Percentiles rank a stretch among this genome's conserved stretches.
Conservation (phyloP, 768 basidiomycete genomes). For the Boletus huronensis region DNA sequence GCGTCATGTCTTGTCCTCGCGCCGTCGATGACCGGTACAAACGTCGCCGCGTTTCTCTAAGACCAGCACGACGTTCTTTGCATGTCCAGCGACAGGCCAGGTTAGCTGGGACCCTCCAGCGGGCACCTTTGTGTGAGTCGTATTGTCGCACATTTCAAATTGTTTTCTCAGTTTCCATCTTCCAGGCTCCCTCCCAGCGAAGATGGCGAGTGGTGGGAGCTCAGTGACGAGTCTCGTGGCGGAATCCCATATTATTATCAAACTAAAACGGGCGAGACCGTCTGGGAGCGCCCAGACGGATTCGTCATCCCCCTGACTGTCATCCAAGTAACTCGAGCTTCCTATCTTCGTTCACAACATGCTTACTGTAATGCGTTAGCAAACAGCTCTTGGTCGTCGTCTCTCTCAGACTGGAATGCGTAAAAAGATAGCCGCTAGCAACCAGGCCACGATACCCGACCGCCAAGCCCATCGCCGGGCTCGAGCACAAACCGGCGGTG, state of each 20-base stretch:
- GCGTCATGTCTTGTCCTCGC: constrained; percentile 26
- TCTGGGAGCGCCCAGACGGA: constrained; percentile 86
- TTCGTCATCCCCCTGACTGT: constrained; percentile 91
- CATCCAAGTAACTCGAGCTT: constrained; percentile 60
- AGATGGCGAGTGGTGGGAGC: constrained; percentile 96
- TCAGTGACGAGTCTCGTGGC: constrained; percentile 77
- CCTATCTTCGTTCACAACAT: neutral
- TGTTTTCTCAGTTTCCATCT: constrained; percentile 1
- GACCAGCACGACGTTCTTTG: constrained; percentile 76
- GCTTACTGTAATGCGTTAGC: constrained; percentile 38
- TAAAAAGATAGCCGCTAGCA: constrained; percentile 9
- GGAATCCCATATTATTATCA: constrained; percentile 93
- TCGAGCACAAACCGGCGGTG: constrained; percentile 34
- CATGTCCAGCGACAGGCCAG: constrained; percentile 88
- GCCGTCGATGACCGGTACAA: constrained; percentile 8
- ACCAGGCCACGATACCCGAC: constrained; percentile 23
- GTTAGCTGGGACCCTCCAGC: constrained; percentile 92
- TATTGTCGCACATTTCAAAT: constrained; percentile 16
- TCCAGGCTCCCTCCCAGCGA: constrained; percentile 74
- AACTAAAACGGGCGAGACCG: constrained; percentile 85
- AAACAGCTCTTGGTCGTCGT: constrained; percentile 68
- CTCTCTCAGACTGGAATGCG: constrained; percentile 54
- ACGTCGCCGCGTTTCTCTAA: constrained; percentile 19
- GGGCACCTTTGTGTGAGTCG: constrained; percentile 79
- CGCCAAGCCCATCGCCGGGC: constrained; percentile 36